A percentile compares a stretch with the other conserved stretches of the same genome.
phyloP scores from a whole-genome alignment of 257 asterid species.

The Sherardia arvensis region DNA sequence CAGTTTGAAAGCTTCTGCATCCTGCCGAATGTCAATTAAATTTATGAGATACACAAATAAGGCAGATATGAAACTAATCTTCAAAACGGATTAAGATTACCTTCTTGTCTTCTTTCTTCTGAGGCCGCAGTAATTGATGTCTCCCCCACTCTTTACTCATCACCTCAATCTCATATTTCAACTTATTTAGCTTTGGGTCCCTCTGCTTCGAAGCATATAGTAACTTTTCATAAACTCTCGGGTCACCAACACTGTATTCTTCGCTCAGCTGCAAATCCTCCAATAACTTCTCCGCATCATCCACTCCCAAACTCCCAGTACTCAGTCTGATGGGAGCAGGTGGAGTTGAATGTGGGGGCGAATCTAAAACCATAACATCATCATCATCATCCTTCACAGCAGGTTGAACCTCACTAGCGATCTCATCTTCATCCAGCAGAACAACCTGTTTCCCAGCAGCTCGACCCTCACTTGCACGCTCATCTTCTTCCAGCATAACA shows the following conservation, averaged over 20 bases:
- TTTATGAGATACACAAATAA: conserved; percentile 7
- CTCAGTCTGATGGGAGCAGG: conserved; percentile 27
- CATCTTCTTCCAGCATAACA: conserved; percentile 23
- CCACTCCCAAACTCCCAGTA: conserved; percentile 23
- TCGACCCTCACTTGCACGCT: conserved; percentile 17
- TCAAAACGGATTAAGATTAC: conserved; percentile 21
- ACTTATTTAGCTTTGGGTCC: conserved; percentile 16
- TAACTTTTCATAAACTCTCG: conserved; percentile 28
- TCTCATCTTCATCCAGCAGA: conserved; percentile 6
- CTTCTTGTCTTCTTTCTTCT: conserved; percentile 36
- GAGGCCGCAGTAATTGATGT: conserved; percentile 23
- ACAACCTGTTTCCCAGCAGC: neutral
- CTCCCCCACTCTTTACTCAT: conserved; percentile 14
- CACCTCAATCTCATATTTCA: conserved; percentile 28
- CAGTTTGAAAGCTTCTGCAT: conserved; percentile 55
- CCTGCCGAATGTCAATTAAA: conserved; percentile 29
- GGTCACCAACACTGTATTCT: conserved; percentile 13
- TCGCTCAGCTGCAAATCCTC: conserved; percentile 20
- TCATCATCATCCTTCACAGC: conserved; percentile 16
- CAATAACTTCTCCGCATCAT: conserved; percentile 23
- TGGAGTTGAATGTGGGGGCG: conserved; percentile 26
- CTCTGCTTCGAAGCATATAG: conserved; percentile 13
- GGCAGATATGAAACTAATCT: neutral
- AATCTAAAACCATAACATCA: conserved; percentile 6
- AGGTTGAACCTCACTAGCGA: conserved; percentile 19